Base-by-base conservation (phyloP, 768 basidiomycete genomes). In the Suillus hirtellus region DNA sequence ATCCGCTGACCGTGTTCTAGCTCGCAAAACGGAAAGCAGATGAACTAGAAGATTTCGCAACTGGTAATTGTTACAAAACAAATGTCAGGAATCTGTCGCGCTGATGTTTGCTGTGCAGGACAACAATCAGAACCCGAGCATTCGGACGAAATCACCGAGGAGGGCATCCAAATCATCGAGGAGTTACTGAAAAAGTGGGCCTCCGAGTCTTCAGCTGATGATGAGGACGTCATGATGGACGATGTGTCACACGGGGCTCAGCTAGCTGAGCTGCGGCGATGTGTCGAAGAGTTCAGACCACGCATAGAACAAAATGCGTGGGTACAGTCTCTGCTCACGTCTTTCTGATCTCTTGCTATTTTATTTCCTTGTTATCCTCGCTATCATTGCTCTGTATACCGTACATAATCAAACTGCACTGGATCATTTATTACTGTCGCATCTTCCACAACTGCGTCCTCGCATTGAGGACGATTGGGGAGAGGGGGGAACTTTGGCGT, bases 21-120 rank as follows among this genome's bases (percentile, higher is more conserved):
- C 85, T 94, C 53, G 96, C 93, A n/a, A 91, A 90, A 76, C 82
- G 89, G 31, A 97, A 96, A 71, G 95, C 95, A 0, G 92, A 95
- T 63, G 94, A 96, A 67, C 77, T 97, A 40, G 93, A 95, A 75
- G 91, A 95, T 71, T 94, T 95, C 75, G 86, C 83, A 8, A 80
- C 82, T 72, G 75, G 85, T 80, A 65, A 59, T 70, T 56, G 21
- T 43, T 35, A 11, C 31, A n/a, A 52, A 42, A 7, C n/a, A 21
- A 7, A 11, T 14, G n/a, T 50, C 14, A 31, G 15, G 19, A n/a
- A n/a, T 38, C 21, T 24, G 17, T 38, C 59, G 70, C 40, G 17
- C 38, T 56, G 55, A 56, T 21, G 27, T n/a, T 40, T 34, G 3
- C 19, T 56, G n/a, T 40, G 47, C 43, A 37, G 71, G 70, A 70